phyloP scores from a whole-genome alignment of 768 basidiomycete genomes.

The Amanita muscaria region DNA sequence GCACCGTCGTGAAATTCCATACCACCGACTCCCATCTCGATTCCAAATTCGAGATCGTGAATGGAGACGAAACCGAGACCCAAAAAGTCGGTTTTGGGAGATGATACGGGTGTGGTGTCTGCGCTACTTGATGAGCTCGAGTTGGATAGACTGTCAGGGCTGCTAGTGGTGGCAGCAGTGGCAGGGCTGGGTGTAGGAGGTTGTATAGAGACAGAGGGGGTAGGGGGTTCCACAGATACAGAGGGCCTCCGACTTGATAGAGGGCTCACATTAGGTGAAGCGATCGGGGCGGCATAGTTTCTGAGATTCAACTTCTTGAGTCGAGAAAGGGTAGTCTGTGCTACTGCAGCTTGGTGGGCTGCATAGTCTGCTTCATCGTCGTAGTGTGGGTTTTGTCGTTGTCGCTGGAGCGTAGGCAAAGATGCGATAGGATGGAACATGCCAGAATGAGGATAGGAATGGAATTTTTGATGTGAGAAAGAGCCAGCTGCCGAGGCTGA shows the following conservation, averaged over 20 bases:
- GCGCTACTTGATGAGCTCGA: background rate
- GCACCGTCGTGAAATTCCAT: constrained; percentile 6
- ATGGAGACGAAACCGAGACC: background rate
- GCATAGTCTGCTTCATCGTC: constrained; percentile 10
- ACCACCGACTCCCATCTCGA: constrained; percentile 2
- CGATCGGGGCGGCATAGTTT: constrained; percentile 41
- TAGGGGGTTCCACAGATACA: no score
- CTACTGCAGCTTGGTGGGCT: constrained; percentile 16
- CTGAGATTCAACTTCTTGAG: constrained; percentile 33
- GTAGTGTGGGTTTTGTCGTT: background rate
- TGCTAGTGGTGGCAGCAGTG: background rate
- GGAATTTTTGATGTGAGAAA: constrained; percentile 7
- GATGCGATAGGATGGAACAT: constrained; percentile 6
- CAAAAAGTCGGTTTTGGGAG: background rate
- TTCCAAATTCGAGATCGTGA: background rate
- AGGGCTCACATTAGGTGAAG: background rate
- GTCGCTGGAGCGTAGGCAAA: constrained; percentile 3
- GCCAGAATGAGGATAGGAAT: constrained; percentile 7
- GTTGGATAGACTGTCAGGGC: background rate
- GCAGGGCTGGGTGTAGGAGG: no score
- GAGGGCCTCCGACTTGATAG: background rate
- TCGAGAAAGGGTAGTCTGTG: constrained; percentile 25
- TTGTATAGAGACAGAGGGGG: no score
- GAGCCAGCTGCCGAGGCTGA: constrained; percentile 1
- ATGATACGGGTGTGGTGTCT: constrained; percentile 4